These are phyloP conservation scores for Amorphotheca resinae DNA, from an alignment of 495 filamentous ascomycete genomes.

Conservation along the genomic window DNA sequence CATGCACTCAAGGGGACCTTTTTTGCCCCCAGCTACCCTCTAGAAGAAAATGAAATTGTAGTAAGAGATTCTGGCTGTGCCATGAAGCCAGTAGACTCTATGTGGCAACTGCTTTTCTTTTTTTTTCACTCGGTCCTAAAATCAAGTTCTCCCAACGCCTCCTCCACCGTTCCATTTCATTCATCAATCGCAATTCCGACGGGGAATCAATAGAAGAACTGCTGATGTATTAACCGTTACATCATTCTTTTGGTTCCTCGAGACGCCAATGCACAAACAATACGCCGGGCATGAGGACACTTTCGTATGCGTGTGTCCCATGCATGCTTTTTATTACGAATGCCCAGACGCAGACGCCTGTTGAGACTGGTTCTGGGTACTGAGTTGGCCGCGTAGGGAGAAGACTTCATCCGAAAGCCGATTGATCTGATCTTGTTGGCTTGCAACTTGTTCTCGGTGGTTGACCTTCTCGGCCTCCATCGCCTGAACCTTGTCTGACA, in stretches of 20 bases:
- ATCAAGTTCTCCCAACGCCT: conserved; percentile 5
- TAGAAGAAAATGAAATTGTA: conserved; percentile 10
- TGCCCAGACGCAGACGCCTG: conserved; percentile 3
- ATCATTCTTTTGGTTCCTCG: conserved; percentile 13
- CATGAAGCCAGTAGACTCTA: not conserved
- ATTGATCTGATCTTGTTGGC: conserved; percentile 27
- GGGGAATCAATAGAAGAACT: conserved; percentile 1
- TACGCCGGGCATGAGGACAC: conserved; percentile 11
- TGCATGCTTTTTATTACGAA: conserved; percentile 14
- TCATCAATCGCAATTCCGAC: not conserved
- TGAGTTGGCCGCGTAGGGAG: conserved; percentile 23
- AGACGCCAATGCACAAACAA: conserved; percentile 14
- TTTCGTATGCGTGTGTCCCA: conserved; percentile 16
- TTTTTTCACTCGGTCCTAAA: conserved; percentile 1
- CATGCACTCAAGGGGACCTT: too few species aligned
- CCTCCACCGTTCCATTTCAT: not conserved
- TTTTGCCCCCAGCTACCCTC: too few species aligned
- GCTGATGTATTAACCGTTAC: conserved; percentile 2
- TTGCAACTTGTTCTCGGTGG: not conserved
- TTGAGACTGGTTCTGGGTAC: conserved; percentile 11
- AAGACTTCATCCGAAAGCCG: conserved; percentile 27
- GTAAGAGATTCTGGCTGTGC: conserved; percentile 1
- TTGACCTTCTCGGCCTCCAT: conserved; percentile 28
- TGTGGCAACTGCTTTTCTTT: too few species aligned
- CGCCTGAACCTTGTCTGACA: conserved; percentile 23